A percentile compares a stretch with the other conserved stretches of the same genome.
These are phyloP conservation scores for Yamadazyma dendronema DNA, from an alignment of 1,139 yeast species.

Conservation along the genomic window DNA sequence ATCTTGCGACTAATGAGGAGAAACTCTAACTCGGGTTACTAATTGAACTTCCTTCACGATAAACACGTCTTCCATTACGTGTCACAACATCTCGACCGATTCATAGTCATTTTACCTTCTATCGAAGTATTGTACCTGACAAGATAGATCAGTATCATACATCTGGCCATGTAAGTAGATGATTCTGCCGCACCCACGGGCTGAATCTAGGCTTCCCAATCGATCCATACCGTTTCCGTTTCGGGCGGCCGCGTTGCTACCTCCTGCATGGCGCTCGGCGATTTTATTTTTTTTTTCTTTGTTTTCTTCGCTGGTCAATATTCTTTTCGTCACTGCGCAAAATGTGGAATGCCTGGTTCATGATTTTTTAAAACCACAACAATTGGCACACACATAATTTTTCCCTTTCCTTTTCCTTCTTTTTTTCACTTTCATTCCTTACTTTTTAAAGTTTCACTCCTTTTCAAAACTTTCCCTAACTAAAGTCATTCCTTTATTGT, in stretches of 20 bases:
- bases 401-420: slow-evolving; percentile 1
- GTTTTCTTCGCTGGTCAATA: slow-evolving; percentile 1
- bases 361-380: slow-evolving; percentile 8
- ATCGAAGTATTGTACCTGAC: too few relatives aligned
- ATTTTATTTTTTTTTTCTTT: slow-evolving; percentile 2
- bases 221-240: slow-evolving; percentile 3
- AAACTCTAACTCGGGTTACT: neutral
- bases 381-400: slow-evolving; percentile 6
- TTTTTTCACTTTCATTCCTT: slow-evolving; percentile 3
- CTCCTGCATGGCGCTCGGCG: slow-evolving; percentile 4
- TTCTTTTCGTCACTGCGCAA: slow-evolving; percentile 4
- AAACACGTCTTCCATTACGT: neutral
- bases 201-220: slow-evolving; percentile 4
- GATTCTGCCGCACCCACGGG: neutral
- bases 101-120: too few relatives aligned
- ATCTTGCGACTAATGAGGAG: neutral
- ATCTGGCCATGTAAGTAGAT: neutral
- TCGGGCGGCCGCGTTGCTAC: slow-evolving; percentile 3
- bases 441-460: neutral
- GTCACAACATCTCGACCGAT: too few relatives aligned
- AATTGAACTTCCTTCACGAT: neutral
- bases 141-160: too few relatives aligned
- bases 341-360: slow-evolving; percentile 1
- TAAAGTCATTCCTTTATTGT: slow-evolving; percentile 18
- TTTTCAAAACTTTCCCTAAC: slow-evolving; percentile 12